A percentile compares a stretch with the other conserved stretches of the same genome.
Conservation (phyloP, 371 early-diverging fungal species). For the Mortierella sp. region DNA sequence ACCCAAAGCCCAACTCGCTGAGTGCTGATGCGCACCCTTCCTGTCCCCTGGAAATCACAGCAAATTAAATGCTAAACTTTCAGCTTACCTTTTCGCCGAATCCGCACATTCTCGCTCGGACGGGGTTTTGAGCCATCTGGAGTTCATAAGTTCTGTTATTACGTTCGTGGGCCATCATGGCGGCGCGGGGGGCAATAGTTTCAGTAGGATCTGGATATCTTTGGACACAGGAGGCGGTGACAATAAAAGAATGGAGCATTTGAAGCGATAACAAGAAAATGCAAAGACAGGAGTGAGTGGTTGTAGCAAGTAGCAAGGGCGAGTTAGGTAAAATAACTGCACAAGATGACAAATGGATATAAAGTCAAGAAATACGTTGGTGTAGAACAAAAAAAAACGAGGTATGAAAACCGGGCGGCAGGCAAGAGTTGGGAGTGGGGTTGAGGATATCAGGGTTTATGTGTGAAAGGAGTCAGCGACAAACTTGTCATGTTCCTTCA, state of each 20-base stretch:
- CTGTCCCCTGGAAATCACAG: neutral
- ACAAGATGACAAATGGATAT: neutral
- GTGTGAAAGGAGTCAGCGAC: neutral
- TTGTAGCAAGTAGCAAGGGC: neutral
- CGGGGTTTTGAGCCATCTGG: conserved; percentile 78
- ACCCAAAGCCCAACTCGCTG: neutral
- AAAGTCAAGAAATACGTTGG: neutral
- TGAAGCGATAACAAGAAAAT: neutral
- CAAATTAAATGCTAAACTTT: neutral
- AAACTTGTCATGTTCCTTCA: neutral
- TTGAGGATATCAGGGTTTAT: neutral
- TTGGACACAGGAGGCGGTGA: neutral
- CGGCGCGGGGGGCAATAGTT: neutral
- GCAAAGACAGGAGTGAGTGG: neutral
- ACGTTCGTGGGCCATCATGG: neutral
- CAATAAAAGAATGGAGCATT: neutral
- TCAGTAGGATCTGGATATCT: neutral
- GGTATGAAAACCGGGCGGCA: too few relatives aligned
- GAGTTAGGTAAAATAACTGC: neutral
- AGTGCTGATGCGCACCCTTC: neutral
- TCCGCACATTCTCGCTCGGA: conserved; percentile 89
- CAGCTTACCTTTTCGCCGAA: conserved; percentile 74
- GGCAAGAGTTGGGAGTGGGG: neutral
- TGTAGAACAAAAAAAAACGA: neutral
- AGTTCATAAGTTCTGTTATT: conserved; percentile 58